Evolutionary conservation across 2,329 filamentous ascomycete genomes (phyloP).

Genomic region (Fusarium circinatum): DNA sequence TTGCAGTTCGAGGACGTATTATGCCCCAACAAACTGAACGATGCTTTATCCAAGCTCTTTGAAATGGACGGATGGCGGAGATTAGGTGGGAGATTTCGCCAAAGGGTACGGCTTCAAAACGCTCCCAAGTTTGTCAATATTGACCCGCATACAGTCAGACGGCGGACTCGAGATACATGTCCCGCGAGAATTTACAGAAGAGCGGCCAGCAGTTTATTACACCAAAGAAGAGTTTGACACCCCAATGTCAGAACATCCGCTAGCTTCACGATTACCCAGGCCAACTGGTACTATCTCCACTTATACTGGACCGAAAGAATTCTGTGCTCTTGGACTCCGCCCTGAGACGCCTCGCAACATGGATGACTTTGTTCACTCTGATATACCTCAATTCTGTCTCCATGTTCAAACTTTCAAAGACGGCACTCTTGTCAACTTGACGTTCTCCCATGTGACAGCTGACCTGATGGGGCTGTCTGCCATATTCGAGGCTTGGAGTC

Average conservation of each 20-base stretch:
- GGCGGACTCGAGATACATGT: slow-evolving; percentile 14
- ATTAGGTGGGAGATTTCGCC: slow-evolving; percentile 18
- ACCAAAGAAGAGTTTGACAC: background rate
- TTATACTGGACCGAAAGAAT: slow-evolving; percentile 9
- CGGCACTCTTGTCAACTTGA: slow-evolving; percentile 20
- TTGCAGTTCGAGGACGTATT: slow-evolving; percentile 21
- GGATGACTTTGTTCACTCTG: slow-evolving; percentile 4
- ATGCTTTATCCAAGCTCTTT: slow-evolving; percentile 4
- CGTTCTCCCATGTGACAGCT: slow-evolving; percentile 7
- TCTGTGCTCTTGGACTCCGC: slow-evolving; percentile 8
- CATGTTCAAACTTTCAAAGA: slow-evolving; percentile 20
- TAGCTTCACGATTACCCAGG: slow-evolving; percentile 10
- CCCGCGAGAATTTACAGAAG: background rate
- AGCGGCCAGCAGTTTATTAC: slow-evolving; percentile 8
- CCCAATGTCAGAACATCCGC: background rate
- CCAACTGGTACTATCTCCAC: background rate
- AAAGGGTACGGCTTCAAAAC: background rate
- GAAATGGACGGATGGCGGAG: slow-evolving; percentile 11
- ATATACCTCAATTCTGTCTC: slow-evolving; percentile 18
- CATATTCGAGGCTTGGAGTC: slow-evolving; percentile 18
- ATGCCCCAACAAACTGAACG: background rate
- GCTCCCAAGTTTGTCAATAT: rapidly evolving
- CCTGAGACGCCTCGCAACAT: slow-evolving; percentile 10
- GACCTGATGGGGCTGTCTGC: slow-evolving; percentile 19
- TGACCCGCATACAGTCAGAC: background rate